Base-by-base conservation (phyloP, 2,329 filamentous ascomycete genomes). In the Stachybotrys echinatus region DNA sequence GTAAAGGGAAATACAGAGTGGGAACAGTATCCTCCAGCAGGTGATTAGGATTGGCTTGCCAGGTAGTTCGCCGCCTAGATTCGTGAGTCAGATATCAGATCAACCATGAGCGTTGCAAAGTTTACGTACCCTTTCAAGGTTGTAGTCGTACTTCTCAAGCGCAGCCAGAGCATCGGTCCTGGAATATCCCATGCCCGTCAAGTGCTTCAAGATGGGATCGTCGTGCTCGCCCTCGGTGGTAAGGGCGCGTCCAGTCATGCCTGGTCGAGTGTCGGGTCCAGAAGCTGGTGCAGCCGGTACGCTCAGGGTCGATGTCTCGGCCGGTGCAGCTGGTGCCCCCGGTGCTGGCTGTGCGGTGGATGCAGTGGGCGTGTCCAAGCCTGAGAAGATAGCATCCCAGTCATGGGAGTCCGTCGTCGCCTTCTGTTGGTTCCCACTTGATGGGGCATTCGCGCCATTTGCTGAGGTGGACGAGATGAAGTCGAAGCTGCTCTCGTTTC, bases 361-460 rank as follows among this genome's bases (percentile, higher is more conserved):
- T 42, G 67, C 59, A 51, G 61, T 62, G 42, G 79, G 70, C 2
- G 78, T 79, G 58, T 92, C 88, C 7, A 95, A 74, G 22, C 86
- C 85, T 2, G 89, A 87, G 70, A 97, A 97, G 49, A 97, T 89
- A 38, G 90, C 88, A 62, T 97, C 92, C 94, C 94, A 97, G 66
- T 97, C 92, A 58, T 95, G 88, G 31, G 74, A 71, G 14, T 80
- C 79, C 0, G 71, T 58, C 23, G 68, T 64, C 27, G 27, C 27
- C 52, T 73, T 67, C 45, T 64, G 68, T 42, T 68, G 56, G 42
- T 65, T 64, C 45, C 67, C 63, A 51, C 71, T 64, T 46, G 70
- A 70, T 47, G 73, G 70, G 51, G 75, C 55, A 19, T 65, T 55
- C 42, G 62, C 56, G 43, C 63, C 61, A 31, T 59, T 57, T 45